Evolutionary conservation across 331 rosid species (phyloP), one percentile per base, ranked within the genome.

Genomic region (Rhamnella rubrinervis): DNA sequence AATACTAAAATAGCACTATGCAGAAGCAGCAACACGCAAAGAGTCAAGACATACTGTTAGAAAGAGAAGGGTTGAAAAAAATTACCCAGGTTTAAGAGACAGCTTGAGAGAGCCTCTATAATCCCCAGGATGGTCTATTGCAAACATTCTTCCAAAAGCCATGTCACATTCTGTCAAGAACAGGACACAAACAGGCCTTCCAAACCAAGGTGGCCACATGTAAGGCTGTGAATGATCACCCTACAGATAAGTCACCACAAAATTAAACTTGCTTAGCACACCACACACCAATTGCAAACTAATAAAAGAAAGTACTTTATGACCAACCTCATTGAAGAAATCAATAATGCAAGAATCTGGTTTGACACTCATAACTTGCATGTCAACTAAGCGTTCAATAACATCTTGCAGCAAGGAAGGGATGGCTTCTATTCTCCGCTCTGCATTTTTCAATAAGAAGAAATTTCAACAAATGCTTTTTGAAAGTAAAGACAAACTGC

Each of bases 151-250:
- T 62, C 99, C 99, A 72, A 95, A 91, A 39, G 90, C 78, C 86
- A 95, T 85, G 74, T 91, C 96, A 71, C 99, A 95, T 73, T 91
- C 96, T 40, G 97, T 91, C 78, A 95, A 84, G 76, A 72, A 85
- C 72, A 95, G 89, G 38, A 77, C 59, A 23, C 82, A 75, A 68
- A 91, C 80, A 23, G 99, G 99, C 83, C 96, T 85, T 77, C 96
- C 99, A 77, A 75, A 87, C 97, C 96, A 91, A 50, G 75, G 52
- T 1, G 96, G 96, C 87, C 88, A 95, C 55, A 18, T 77, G 83
- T 87, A 55, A 59, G 97, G 99, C 71, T 87, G 92, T 61, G 99
- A 91, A 74, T 91, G 93, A 79, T 95, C 99, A 72, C 97, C 97
- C 99, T 95, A 66, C 21, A 65, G 20, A 68, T 75, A 63, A 84